Base-by-base conservation (phyloP, 2,329 filamentous ascomycete genomes). In the Cladosporium colombiae region DNA sequence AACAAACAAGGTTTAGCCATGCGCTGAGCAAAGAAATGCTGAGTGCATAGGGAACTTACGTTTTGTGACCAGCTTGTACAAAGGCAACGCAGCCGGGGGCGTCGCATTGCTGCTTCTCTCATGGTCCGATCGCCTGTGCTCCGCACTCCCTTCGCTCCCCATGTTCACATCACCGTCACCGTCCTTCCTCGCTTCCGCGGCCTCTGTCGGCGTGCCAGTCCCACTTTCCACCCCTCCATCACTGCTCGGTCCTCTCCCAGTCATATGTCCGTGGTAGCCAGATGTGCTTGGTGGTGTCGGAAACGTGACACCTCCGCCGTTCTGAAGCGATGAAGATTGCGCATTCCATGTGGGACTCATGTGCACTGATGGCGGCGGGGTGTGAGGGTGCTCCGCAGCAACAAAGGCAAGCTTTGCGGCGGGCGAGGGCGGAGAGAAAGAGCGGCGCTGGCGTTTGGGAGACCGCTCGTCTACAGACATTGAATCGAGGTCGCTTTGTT, bases 341-440 rank as follows among this genome's bases (percentile, higher is more conserved):
- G 76, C 69, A 65, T 78, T 78, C 74, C 79, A 78, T 79, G 75
- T 78, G 71, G 80, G 80, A 75, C 80, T 81, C 78, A 79, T 78
- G 66, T 79, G 79, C 63, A 81, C 80, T 64, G 80, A 80, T 27
- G 80, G 81, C 44, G 81, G 82, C 63, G 81, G 81, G 11, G 81
- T 83, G 70, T 81, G 80, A 57, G 81, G 81, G 35, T 65, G 63
- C 25, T 65, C 31, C 40, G 67, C 70, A n/a, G 40, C 52, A 61
- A 75, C 70, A 68, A 78, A 76, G 73, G 74, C 72, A 69, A 72
- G 69, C 74, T 81, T 80, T 77, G 68, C 62, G 61, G 78, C 75
- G 65, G 80, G 80, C 64, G 78, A 80, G 62, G 78, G 79, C 65
- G 81, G 81, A 58, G 79, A 81, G 72, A 80, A 82, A 62, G 79